A percentile compares a stretch with the other conserved stretches of the same genome.
phyloP scores from a whole-genome alignment of 225 moss, liverwort and hornwort species.

The Neckera pumila region DNA sequence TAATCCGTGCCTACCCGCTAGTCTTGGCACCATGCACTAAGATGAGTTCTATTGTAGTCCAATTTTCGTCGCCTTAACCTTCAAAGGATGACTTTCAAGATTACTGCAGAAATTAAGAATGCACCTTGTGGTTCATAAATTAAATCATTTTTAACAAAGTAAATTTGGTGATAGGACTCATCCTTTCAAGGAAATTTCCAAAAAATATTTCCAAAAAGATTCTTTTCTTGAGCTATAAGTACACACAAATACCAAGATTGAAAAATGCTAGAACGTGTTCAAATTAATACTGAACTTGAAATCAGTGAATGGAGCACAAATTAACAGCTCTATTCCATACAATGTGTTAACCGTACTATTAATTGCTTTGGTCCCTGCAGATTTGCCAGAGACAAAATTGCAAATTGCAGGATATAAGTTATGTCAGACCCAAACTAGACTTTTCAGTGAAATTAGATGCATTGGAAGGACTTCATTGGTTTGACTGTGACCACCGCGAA shows the following conservation, averaged over 20 bases:
- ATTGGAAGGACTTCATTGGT: neutral
- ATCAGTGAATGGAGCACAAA: no score
- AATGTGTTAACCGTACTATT: no score
- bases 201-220: neutral
- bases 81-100: neutral
- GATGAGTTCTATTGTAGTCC: no score
- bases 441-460: neutral
- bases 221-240: neutral
- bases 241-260: neutral
- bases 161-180: neutral
- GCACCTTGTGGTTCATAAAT: no score
- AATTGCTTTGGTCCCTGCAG: no score
- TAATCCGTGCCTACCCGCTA: no score
- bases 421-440: no score
- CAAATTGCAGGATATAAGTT: no score
- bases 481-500: neutral
- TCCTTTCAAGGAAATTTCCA: neutral
- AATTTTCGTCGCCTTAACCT: rapidly evolving
- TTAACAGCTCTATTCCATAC: no score
- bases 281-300: neutral
- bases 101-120: neutral
- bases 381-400: no score
- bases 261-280: neutral
- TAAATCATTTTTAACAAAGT: neutral
- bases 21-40: no score